Evolutionary conservation across 495 filamentous ascomycete genomes (phyloP).

Genomic region (Daldinia loculata): DNA sequence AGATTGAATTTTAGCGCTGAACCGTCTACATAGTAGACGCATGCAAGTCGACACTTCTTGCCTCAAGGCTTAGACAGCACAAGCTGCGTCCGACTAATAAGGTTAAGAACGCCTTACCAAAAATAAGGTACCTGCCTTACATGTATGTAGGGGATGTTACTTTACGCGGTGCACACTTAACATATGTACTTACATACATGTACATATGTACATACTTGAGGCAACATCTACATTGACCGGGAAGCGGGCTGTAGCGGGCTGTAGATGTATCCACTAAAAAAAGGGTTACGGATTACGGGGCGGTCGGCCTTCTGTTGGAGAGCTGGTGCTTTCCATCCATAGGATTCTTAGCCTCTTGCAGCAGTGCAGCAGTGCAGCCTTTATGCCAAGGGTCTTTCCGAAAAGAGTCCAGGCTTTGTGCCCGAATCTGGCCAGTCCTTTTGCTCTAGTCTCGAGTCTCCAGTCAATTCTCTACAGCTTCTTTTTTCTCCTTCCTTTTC

Average conservation of each 20-base stretch:
- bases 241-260: not conserved
- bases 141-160: not conserved
- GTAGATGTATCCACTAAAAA: conserved; percentile 22
- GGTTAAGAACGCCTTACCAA: conserved; percentile 11
- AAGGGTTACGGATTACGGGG: conserved; percentile 20
- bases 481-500: conserved; percentile 21
- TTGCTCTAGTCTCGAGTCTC: not conserved
- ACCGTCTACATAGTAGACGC: conserved; percentile 29
- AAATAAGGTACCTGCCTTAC: conserved; percentile 3
- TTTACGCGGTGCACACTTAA: not conserved
- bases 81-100: conserved; percentile 21
- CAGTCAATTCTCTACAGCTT: conserved; percentile 31
- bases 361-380: conserved; percentile 9
- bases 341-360: conserved; percentile 23
- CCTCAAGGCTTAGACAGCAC: conserved; percentile 21
- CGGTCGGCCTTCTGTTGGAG: conserved; percentile 10
- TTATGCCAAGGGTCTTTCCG: conserved; percentile 39
- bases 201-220: not conserved
- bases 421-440: conserved; percentile 27
- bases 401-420: conserved; percentile 39
- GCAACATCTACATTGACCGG: not conserved
- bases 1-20: conserved; percentile 41
- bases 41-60: conserved; percentile 29
- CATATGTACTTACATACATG: not conserved
- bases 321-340: not conserved